Base-by-base conservation (phyloP, 2,329 filamentous ascomycete species). In the Neocatenulostroma microsporum region DNA sequence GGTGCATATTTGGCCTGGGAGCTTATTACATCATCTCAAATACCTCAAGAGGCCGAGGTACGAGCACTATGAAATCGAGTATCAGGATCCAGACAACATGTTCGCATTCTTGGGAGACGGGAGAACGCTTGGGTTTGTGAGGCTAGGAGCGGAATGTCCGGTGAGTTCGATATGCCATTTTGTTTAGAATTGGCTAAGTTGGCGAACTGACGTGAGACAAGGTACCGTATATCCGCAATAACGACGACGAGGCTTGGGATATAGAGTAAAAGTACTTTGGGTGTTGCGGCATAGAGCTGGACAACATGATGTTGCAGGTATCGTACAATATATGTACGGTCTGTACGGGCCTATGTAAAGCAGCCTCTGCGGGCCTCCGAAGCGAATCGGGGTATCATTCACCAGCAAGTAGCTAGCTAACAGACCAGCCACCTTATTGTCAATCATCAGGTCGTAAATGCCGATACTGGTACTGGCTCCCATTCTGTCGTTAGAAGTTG, bases 101-200 rank as follows among this genome's bases (percentile, higher is more conserved):
- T 70, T 65, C 44, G 41, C 56, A 17, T 69, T 69, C 43, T 57
- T 71, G 60, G 68, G 68, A 0, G 68, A 69, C 47, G 68, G 68
- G 2, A 65, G 63, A 44, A 64, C 64, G 4, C 54, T 47, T 23
- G 32, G 39, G 2, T 35, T 44, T 31, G 34, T 41, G n/a, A 49
- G 51, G 30, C 42, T 44, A 39, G 47, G 44, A 3, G 25, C 44
- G 5, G 40, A 46, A 20, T 37, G 32, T 3, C 40, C 40, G 13
- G 32, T 34, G 8, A 21, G 30, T 32, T 9, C 5, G 9, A 19
- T 10, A 20, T 9, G 12, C 30, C 12, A 12, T n/a, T n/a, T 12
- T 27, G 15, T 24, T 24, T 24, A 8, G 29, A 6, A 5, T 31
- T 18, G 17, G 14, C 15, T 10, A 3, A 8, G 30, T 20, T 7